Percentiles rank a stretch among this genome's conserved stretches.
phyloP scores from a whole-genome alignment of 2,329 filamentous ascomycete genomes.

The Fragosphaeria purpurea region DNA sequence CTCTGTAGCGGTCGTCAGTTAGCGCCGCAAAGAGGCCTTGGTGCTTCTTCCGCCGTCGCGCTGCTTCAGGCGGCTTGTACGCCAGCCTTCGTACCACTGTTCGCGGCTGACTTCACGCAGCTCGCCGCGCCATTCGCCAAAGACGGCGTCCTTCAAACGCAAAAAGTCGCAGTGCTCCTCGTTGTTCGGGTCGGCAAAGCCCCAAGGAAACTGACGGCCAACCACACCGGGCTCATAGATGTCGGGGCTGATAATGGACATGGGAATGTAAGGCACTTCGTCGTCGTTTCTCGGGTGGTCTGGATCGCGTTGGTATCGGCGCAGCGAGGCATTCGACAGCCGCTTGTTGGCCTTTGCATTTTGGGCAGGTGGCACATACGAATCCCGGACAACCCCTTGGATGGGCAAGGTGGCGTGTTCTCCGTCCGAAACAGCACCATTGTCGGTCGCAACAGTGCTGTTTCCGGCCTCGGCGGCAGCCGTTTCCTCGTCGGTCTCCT shows the following conservation, averaged over 20 bases:
- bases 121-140: constrained; percentile 86
- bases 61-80: constrained; percentile 58
- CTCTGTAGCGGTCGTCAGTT: constrained; percentile 3
- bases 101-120: constrained; percentile 83
- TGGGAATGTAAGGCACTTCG: constrained; percentile 63
- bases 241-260: constrained; percentile 91
- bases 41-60: constrained; percentile 29
- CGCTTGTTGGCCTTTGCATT: constrained; percentile 31
- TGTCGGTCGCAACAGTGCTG: constrained; percentile 11
- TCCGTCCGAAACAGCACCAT: constrained; percentile 19
- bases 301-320: constrained; percentile 39
- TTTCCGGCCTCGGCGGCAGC: constrained; percentile 11
- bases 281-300: constrained; percentile 36
- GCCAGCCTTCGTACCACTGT: constrained; percentile 93
- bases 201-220: constrained; percentile 90
- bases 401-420: constrained; percentile 24
- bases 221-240: constrained; percentile 71
- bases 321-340: constrained; percentile 35
- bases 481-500: constrained; percentile 38
- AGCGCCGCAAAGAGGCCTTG: constrained; percentile 23
- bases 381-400: constrained; percentile 14
- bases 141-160: constrained; percentile 82
- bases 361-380: constrained; percentile 3
- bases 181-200: constrained; percentile 89
- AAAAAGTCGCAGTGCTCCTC: constrained; percentile 88